Evolutionary conservation across 1,284 basidiomycete species (phyloP).

Genomic region (Serendipita sp.): DNA sequence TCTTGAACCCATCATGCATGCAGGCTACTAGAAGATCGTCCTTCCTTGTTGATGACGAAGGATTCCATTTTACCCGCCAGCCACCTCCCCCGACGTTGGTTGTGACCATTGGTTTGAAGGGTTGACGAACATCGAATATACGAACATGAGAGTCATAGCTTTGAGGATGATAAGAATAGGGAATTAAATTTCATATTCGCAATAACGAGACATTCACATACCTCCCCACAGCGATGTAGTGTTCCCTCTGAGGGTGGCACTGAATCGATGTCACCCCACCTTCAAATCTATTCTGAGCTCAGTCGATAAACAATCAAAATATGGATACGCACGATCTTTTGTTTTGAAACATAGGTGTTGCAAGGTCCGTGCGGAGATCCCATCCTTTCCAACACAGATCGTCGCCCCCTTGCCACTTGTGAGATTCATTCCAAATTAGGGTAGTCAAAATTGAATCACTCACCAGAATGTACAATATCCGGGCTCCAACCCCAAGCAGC

Average conservation of each 20-base stretch:
- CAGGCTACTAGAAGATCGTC: slow-evolving; percentile 75
- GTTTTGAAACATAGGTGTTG: slow-evolving; percentile 54
- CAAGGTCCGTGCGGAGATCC: slow-evolving; percentile 65
- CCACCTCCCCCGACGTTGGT: slow-evolving; percentile 78
- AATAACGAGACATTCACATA: slow-evolving; percentile 21
- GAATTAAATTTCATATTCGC: slow-evolving; percentile 4
- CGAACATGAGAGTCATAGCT: slow-evolving; percentile 80
- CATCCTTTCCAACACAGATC: slow-evolving; percentile 83
- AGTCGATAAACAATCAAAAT: background rate
- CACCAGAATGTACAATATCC: slow-evolving; percentile 74
- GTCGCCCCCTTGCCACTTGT: slow-evolving; percentile 60
- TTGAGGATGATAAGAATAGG: slow-evolving; percentile 5
- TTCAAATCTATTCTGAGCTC: slow-evolving; percentile 48
- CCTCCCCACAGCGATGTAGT: slow-evolving; percentile 87
- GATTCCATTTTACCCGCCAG: slow-evolving; percentile 97
- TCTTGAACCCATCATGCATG: slow-evolving; percentile 96
- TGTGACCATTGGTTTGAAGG: slow-evolving; percentile 40
- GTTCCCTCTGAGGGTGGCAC: slow-evolving; percentile 62
- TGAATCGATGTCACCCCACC: slow-evolving; percentile 90
- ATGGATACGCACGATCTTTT: slow-evolving; percentile 38
- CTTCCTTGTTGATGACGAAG: slow-evolving; percentile 35
- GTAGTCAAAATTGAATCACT: slow-evolving; percentile 7
- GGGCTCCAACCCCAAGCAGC: slow-evolving; percentile 78
- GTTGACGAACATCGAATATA: slow-evolving; percentile 73
- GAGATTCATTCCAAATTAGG: background rate